phyloP scores from a whole-genome alignment of 1,139 yeast species.

The Kodamaea derodonti region DNA sequence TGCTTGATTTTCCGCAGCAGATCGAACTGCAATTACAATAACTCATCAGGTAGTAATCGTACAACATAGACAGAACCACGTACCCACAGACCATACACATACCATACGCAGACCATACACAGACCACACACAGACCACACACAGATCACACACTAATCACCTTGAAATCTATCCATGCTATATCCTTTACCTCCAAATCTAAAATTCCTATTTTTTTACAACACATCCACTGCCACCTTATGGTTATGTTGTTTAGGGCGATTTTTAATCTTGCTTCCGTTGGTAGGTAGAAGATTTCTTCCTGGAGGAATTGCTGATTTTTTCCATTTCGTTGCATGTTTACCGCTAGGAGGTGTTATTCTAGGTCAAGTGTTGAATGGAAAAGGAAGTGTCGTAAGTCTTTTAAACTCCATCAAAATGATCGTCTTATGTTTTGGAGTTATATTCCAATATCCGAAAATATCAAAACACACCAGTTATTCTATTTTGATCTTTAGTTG shows the following conservation, averaged over 20 bases:
- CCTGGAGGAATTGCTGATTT: slow-evolving; percentile 72
- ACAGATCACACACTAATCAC: too few relatives aligned
- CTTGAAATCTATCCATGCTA: too few relatives aligned
- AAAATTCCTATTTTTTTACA: slow-evolving; percentile 33
- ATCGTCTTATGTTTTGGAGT: slow-evolving; percentile 44
- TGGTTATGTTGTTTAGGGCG: slow-evolving; percentile 53
- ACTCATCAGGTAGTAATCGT: too few relatives aligned
- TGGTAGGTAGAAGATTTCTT: slow-evolving; percentile 58
- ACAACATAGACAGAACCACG: too few relatives aligned
- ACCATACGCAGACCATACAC: too few relatives aligned
- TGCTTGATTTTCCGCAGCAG: too few relatives aligned
- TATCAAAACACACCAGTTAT: slow-evolving; percentile 48
- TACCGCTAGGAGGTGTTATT: slow-evolving; percentile 17
- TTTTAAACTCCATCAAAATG: slow-evolving; percentile 32
- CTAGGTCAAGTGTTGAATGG: slow-evolving; percentile 1
- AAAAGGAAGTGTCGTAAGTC: slow-evolving; percentile 23
- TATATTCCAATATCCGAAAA: slow-evolving; percentile 44
- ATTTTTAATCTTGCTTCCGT: slow-evolving; percentile 49
- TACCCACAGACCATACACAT: too few relatives aligned
- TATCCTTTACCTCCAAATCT: slow-evolving; percentile 34
- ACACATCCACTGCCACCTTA: slow-evolving; percentile 38
- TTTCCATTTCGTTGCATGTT: slow-evolving; percentile 43
- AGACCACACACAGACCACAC: too few relatives aligned
- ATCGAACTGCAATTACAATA: too few relatives aligned
- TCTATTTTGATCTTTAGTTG: slow-evolving; percentile 46